Evolutionary conservation across 1,284 basidiomycete genomes (phyloP), one percentile per base, ranked within the genome.

Genomic region (Irpex sp.): DNA sequence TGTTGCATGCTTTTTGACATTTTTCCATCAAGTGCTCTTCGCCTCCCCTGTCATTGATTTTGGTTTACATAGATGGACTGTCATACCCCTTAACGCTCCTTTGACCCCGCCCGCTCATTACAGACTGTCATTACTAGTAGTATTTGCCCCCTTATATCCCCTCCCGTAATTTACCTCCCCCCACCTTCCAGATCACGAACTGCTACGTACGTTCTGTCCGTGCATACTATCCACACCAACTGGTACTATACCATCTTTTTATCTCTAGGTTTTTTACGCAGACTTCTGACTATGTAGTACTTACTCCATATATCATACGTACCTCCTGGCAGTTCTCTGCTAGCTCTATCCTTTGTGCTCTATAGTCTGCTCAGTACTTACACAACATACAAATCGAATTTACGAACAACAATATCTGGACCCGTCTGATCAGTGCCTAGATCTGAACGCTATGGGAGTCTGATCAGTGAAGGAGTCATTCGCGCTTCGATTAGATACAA

Each of bases 401-500:
- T 43, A 43, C 39, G 15, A 43, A 26, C 26, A 26, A 26, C 26
- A 26, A 2, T 26, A 26, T 26, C 26, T 26, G 26, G 26, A 6
- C 31, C 31, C 31, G 31, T 33, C 31, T 33, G 31, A 33, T 33
- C 31, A 46, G 39, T 46, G n/a, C n/a, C 39, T 46, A 46, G 31
- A 33, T 33, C 31, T 33, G 31, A 33, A 1, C 31, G 31, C 5
- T 1, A 33, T 33, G 31, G 1, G 31, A 33, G 39, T n/a, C 39
- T 46, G 39, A 46, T 46, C 39, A 13, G n/a, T 7, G 39, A n/a
- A 46, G n/a, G 33, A 54, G 21, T 50, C 57, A 33, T 62, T 49
- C 47, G 26, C 61, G 50, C 13, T 11, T 31, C 19, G 50, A 51
- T 51, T 51, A 51, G 50, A 51, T 51, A 33, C 60, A 61, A 61